Percentiles rank a stretch among this genome's conserved stretches.
Evolutionary conservation across 2,329 filamentous ascomycete genomes (phyloP).

Genomic region (Fusarium verrucosum): DNA sequence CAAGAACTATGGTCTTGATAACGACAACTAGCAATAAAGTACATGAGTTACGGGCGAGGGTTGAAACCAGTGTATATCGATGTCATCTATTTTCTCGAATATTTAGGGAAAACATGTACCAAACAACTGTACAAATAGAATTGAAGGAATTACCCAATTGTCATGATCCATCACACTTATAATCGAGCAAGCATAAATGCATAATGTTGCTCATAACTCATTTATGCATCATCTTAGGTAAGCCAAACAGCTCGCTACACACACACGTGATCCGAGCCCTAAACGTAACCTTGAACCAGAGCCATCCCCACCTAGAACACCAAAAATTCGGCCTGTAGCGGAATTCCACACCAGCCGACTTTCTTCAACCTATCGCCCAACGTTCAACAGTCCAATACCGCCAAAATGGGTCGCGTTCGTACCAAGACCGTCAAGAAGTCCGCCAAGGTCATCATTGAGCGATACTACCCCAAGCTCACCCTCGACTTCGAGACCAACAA

Average conservation of each 20-base stretch:
- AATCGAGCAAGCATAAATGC: neutral
- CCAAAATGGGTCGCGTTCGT: slow-evolving; percentile 75
- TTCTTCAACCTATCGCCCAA: slow-evolving; percentile 48
- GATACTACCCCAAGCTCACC: slow-evolving; percentile 96
- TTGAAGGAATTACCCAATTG: slow-evolving; percentile 34
- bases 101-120: slow-evolving; percentile 40
- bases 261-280: slow-evolving; percentile 44
- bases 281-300: slow-evolving; percentile 40
- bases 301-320: slow-evolving; percentile 21
- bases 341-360: slow-evolving; percentile 42
- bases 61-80: slow-evolving; percentile 39
- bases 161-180: neutral
- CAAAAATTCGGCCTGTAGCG: slow-evolving; percentile 42
- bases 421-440: slow-evolving; percentile 77
- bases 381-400: slow-evolving; percentile 57
- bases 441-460: slow-evolving; percentile 99
- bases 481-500: slow-evolving; percentile 99
- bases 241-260: neutral
- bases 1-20: slow-evolving; percentile 51
- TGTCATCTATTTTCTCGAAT: slow-evolving; percentile 34
- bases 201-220: neutral
- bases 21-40: slow-evolving; percentile 33
- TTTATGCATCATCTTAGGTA: neutral
- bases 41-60: slow-evolving; percentile 7
- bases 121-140: slow-evolving; percentile 48